Percentiles rank a stretch among this genome's conserved stretches.
phyloP scores from a whole-genome alignment of 495 filamentous ascomycete genomes.

The Penicillium flavigenum region DNA sequence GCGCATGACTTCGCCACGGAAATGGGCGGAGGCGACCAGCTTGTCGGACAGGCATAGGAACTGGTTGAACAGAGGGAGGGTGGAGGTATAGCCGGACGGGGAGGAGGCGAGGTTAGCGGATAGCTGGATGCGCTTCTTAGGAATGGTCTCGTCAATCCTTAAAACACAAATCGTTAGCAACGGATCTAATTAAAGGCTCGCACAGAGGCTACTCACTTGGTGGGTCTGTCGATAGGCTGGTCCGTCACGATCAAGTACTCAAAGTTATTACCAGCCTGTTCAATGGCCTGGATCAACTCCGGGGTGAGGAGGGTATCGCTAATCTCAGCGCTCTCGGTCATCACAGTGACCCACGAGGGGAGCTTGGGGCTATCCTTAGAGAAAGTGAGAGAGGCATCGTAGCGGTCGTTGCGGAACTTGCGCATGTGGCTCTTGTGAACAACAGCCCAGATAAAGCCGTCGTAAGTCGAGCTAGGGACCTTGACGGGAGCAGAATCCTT shows the following conservation, averaged over 20 bases:
- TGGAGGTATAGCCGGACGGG: conserved; percentile 56
- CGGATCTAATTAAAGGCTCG: not conserved
- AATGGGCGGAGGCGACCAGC: conserved; percentile 73
- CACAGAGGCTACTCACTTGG: conserved; percentile 58
- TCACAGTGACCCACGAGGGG: conserved; percentile 88
- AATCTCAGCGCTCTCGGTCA: conserved; percentile 95
- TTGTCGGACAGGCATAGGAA: conserved; percentile 82
- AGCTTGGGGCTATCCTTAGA: conserved; percentile 90
- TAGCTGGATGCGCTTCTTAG: conserved; percentile 84
- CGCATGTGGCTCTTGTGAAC: conserved; percentile 96
- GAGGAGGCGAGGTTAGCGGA: conserved; percentile 67
- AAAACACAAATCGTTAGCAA: conserved; percentile 13
- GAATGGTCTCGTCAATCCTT: conserved; percentile 80
- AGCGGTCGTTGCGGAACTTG: conserved; percentile 83
- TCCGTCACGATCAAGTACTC: conserved; percentile 89
- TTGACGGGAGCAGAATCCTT: conserved; percentile 43
- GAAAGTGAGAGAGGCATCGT: conserved; percentile 87
- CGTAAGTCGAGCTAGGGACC: conserved; percentile 72
- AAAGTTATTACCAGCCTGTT: conserved; percentile 74
- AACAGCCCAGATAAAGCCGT: conserved; percentile 91
- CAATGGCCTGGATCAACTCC: conserved; percentile 78
- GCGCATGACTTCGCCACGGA: conserved; percentile 84
- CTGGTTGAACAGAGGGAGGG: conserved; percentile 73
- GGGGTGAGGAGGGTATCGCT: conserved; percentile 83
- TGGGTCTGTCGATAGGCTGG: conserved; percentile 86